Conservation (phyloP, 1,139 yeast species). For the Kazachstania sp. region DNA sequence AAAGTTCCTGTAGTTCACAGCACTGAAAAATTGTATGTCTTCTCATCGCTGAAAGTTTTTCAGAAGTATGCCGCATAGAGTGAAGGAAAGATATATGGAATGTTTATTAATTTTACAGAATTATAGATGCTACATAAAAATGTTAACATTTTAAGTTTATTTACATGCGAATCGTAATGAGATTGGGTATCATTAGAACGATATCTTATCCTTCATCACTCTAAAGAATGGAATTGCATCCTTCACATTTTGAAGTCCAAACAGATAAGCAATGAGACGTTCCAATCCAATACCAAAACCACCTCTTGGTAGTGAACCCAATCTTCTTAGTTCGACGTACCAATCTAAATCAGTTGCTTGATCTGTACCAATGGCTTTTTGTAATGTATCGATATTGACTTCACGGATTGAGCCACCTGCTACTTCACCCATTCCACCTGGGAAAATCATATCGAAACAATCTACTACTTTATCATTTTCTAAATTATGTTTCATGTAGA, state of each 20-base stretch:
- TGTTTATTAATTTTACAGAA: no score
- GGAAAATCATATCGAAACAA: conserved; percentile 81
- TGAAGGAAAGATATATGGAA: no score
- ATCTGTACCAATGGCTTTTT: conserved; percentile 40
- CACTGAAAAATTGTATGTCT: no score
- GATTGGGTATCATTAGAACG: neutral
- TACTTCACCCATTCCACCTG: conserved; percentile 90
- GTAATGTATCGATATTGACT: conserved; percentile 44
- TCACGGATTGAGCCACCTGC: conserved; percentile 94
- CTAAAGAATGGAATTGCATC: conserved; percentile 86
- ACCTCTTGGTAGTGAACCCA: conserved; percentile 89
- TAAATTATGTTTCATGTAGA: conserved; percentile 64
- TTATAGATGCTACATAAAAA: no score
- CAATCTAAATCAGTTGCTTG: conserved; percentile 52
- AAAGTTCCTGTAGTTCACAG: no score
- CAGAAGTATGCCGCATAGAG: no score
- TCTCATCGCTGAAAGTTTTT: no score
- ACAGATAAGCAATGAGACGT: conserved; percentile 63
- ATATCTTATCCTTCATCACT: conserved; percentile 8
- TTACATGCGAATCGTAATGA: neutral
- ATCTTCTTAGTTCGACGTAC: conserved; percentile 66
- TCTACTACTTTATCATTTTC: conserved; percentile 56
- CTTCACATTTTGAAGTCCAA: conserved; percentile 60
- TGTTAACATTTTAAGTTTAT: neutral
- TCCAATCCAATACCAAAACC: conserved; percentile 97